Evolutionary conservation across 108 stramenopile species (phyloP).

Genomic region (Aureococcus anophagefferens): DNA sequence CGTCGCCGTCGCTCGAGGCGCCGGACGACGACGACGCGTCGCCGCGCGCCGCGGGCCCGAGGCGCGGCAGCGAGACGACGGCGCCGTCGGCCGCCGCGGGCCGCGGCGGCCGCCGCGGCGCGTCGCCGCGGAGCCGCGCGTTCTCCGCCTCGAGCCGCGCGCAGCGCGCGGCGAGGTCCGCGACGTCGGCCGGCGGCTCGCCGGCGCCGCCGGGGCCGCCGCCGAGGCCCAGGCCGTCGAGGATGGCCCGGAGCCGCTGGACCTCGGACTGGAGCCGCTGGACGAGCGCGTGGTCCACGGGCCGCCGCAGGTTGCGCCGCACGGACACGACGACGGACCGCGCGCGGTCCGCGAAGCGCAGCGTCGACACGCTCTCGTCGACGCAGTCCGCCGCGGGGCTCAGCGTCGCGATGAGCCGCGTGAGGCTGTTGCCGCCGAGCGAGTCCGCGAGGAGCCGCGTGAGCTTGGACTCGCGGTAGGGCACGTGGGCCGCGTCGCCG

Average conservation of each 20-base stretch:
- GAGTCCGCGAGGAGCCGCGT: constrained; percentile 53
- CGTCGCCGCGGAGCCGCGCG: neutral
- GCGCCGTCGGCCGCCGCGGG: neutral
- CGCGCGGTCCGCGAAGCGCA: constrained; percentile 52
- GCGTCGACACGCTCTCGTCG: constrained; percentile 47
- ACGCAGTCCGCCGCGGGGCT: constrained; percentile 27
- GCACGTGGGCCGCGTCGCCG: constrained; percentile 19
- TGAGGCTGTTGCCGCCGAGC: constrained; percentile 47
- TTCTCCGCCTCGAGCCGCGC: neutral
- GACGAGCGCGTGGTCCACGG: constrained; percentile 35
- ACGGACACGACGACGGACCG: constrained; percentile 35
- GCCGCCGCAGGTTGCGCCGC: constrained; percentile 31
- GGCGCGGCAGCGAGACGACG: too few species aligned
- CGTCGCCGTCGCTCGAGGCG: neutral
- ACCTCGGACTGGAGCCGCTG: constrained; percentile 29
- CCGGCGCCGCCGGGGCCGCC: neutral
- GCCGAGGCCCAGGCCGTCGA: neutral
- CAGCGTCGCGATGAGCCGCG: constrained; percentile 46
- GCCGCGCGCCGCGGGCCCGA: too few species aligned
- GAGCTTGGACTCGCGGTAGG: constrained; percentile 56
- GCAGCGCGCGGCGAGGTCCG: too few species aligned
- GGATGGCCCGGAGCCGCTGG: constrained; percentile 17
- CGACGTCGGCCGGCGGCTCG: too few species aligned
- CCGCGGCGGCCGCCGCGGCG: too few species aligned
- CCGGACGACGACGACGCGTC: too few species aligned